Evolutionary conservation across 176 grass and related monocot species (phyloP).

Genomic region (Carex pumila): DNA sequence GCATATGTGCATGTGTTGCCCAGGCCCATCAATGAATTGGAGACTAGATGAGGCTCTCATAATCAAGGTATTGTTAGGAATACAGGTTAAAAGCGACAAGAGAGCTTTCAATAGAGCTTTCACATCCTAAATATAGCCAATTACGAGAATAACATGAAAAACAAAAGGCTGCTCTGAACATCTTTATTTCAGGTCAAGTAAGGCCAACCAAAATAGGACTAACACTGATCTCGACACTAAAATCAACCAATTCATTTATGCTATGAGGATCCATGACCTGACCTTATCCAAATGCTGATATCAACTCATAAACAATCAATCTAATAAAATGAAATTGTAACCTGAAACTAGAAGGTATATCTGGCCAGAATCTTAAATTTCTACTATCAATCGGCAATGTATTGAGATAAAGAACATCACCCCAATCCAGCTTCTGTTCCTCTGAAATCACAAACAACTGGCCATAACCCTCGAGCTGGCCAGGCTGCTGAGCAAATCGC

Average conservation of each 20-base stretch:
- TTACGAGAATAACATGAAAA: background rate
- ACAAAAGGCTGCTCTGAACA: background rate
- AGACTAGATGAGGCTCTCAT: background rate
- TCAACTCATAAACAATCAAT: background rate
- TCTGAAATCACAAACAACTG: conserved; percentile 33
- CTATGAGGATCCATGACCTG: background rate
- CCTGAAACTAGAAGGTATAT: conserved; percentile 24
- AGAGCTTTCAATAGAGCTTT: too few relatives aligned
- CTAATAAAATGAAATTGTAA: background rate
- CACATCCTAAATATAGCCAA: background rate
- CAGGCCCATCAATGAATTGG: background rate
- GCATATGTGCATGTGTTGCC: background rate
- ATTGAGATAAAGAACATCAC: conserved; percentile 27
- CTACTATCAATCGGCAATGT: background rate
- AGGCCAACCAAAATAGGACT: background rate
- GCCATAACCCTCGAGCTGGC: conserved; percentile 27
- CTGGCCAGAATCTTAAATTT: conserved; percentile 17
- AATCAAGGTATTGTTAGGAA: background rate
- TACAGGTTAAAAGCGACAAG: background rate
- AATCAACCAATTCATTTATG: background rate
- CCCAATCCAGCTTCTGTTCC: conserved; percentile 39
- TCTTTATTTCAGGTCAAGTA: background rate
- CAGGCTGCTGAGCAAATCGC: conserved; percentile 13
- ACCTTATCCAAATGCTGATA: background rate
- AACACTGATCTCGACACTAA: background rate